phyloP scores from a whole-genome alignment of 192 early-diverging fungal genomes.

The Coemansia sp. region DNA sequence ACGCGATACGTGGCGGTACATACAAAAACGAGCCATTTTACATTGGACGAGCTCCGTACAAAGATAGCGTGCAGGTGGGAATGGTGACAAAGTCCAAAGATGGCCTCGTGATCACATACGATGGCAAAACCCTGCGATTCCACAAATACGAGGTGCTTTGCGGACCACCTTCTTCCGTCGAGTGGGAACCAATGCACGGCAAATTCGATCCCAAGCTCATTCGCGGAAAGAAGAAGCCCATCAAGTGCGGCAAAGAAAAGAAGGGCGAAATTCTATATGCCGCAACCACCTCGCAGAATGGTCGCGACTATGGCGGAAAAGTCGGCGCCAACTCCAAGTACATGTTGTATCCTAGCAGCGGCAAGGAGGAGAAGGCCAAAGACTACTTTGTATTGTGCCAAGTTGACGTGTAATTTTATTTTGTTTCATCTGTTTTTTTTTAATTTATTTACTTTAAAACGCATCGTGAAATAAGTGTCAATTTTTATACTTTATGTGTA shows the following conservation, averaged over 20 bases:
- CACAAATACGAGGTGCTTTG: conserved; percentile 41
- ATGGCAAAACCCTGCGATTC: conserved; percentile 34
- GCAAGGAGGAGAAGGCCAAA: conserved; percentile 49
- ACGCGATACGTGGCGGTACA: conserved; percentile 26
- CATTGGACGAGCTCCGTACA: conserved; percentile 27
- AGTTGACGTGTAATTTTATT: neutral
- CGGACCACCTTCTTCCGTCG: conserved; percentile 7
- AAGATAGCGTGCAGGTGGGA: conserved; percentile 34
- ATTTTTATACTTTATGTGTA: no score
- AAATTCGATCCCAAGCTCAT: conserved; percentile 11
- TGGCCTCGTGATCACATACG: conserved; percentile 26
- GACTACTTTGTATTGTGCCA: conserved; percentile 58
- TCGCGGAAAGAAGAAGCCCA: conserved; percentile 12
- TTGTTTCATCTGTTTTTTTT: neutral
- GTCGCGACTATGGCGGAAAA: conserved; percentile 45
- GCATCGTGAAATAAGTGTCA: no score
- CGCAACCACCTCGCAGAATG: conserved; percentile 44
- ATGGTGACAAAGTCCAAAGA: conserved; percentile 35
- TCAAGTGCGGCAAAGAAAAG: conserved; percentile 52
- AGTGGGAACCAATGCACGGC: conserved; percentile 21
- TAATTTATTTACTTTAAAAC: no score
- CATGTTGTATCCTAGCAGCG: conserved; percentile 49
- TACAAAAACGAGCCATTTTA: conserved; percentile 24
- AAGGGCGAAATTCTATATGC: conserved; percentile 55
- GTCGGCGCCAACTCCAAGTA: conserved; percentile 37